Evolutionary conservation across 1,139 yeast species (phyloP).

Genomic region (Diutina pseudorugosa): DNA sequence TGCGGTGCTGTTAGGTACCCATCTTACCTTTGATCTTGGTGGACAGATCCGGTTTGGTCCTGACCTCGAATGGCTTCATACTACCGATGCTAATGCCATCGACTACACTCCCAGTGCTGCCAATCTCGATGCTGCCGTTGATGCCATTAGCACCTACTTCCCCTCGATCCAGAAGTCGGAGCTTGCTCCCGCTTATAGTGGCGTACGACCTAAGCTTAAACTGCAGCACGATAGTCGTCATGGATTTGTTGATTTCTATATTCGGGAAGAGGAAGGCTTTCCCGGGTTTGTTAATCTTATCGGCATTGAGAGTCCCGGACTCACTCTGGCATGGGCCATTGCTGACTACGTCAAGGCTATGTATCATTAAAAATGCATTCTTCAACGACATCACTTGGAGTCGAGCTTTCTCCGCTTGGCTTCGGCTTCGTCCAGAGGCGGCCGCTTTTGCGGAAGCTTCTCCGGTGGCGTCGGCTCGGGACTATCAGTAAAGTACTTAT

Average conservation of each 20-base stretch:
- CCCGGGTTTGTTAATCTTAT: conserved; percentile 72
- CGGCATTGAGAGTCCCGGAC: conserved; percentile 87
- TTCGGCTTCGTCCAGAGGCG: conserved; percentile 12
- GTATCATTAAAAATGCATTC: conserved; percentile 12
- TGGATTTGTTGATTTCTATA: conserved; percentile 60
- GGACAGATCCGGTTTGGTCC: conserved; percentile 83
- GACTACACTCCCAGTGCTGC: conserved; percentile 36
- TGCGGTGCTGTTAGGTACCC: conserved; percentile 74
- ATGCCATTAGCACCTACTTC: conserved; percentile 50
- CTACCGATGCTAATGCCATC: conserved; percentile 17
- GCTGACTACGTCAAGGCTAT: conserved; percentile 54
- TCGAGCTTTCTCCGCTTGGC: conserved; percentile 11
- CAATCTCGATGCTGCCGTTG: conserved; percentile 42
- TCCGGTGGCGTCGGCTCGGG: conserved; percentile 73
- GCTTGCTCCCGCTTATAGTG: conserved; percentile 59
- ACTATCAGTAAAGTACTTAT: conserved; percentile 57
- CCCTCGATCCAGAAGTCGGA: conserved; percentile 42
- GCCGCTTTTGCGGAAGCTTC: conserved; percentile 43
- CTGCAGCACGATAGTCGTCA: conserved; percentile 27
- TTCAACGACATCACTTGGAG: not conserved
- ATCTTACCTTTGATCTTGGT: conserved; percentile 71
- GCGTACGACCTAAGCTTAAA: conserved; percentile 68
- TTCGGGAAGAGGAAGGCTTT: conserved; percentile 48
- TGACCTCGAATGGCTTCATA: conserved; percentile 69
- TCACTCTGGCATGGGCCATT: conserved; percentile 72